These are phyloP conservation scores for Polyporus tsugae DNA, from an alignment of 1,284 basidiomycete genomes.

Conservation along the genomic window DNA sequence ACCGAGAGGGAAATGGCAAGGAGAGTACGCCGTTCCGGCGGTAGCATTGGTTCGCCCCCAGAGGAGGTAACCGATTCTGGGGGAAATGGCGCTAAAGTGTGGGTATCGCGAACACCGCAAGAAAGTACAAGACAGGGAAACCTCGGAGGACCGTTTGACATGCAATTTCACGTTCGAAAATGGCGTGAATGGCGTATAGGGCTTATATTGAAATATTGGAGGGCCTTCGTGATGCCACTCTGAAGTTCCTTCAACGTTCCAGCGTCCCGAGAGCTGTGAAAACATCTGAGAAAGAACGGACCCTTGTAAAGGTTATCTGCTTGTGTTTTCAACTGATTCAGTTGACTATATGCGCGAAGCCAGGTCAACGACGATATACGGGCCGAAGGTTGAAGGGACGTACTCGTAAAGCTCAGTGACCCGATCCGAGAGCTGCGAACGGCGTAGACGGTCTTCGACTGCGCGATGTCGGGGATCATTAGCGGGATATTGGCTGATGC, in stretches of 20 bases:
- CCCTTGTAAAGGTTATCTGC: not conserved
- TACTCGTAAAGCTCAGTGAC: not conserved
- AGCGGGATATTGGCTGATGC: not conserved
- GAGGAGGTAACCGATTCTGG: too few relatives aligned
- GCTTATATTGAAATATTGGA: not conserved
- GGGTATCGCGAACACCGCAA: too few relatives aligned
- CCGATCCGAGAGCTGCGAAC: not conserved
- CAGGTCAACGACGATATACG: not conserved
- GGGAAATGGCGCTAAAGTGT: too few relatives aligned
- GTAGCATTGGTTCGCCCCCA: too few relatives aligned
- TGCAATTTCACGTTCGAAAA: too few relatives aligned
- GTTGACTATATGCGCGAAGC: not conserved
- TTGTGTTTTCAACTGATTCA: not conserved
- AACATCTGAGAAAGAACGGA: not conserved
- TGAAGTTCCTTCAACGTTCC: not conserved
- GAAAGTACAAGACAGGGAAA: too few relatives aligned
- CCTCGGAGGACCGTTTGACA: too few relatives aligned
- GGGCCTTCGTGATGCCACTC: not conserved
- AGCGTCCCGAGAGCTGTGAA: not conserved
- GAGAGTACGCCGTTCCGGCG: too few relatives aligned
- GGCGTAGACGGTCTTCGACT: not conserved
- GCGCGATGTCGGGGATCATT: not conserved
- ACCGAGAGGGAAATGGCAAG: too few relatives aligned
- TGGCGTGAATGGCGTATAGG: too few relatives aligned
- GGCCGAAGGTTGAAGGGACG: not conserved